Conservation (phyloP, 371 early-diverging fungal genomes). For the Mucor irregularis region DNA sequence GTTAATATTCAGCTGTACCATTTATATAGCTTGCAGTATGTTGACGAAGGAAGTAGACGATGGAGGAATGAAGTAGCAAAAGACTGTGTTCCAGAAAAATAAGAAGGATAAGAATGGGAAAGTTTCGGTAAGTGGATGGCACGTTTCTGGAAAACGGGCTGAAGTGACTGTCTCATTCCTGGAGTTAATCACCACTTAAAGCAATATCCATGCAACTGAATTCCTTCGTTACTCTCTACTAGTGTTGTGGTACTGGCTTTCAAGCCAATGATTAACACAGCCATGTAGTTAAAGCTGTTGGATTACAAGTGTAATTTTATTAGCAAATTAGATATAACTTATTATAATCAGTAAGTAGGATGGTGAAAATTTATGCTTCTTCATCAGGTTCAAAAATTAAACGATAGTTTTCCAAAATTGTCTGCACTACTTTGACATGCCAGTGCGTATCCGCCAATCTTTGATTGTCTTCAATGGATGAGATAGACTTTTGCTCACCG, state of each 20-base stretch:
- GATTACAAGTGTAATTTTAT: too few relatives aligned
- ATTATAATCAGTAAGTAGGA: too few relatives aligned
- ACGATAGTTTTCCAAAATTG: conserved; percentile 58
- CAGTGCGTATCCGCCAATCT: conserved; percentile 56
- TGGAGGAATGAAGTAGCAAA: not conserved
- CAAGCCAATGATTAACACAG: too few relatives aligned
- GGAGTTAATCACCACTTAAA: too few relatives aligned
- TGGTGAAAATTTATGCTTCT: conserved; percentile 11
- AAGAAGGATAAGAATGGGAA: not conserved
- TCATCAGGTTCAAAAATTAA: conserved; percentile 67
- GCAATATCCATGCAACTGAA: too few relatives aligned
- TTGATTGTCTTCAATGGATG: conserved; percentile 33
- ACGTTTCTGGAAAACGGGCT: not conserved
- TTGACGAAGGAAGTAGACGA: not conserved
- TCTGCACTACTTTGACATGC: conserved; percentile 61
- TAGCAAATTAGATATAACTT: too few relatives aligned
- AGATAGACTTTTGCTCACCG: conserved; percentile 29
- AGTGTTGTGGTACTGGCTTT: too few relatives aligned
- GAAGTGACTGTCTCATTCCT: conserved; percentile 1
- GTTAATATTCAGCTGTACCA: not conserved
- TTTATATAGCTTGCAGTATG: not conserved
- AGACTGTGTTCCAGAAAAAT: too few relatives aligned
- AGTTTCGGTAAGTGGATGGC: not conserved
- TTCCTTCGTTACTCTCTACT: too few relatives aligned
- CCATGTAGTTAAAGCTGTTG: too few relatives aligned